Evolutionary conservation across 1,284 basidiomycete genomes (phyloP), one percentile per base, ranked within the genome.

Genomic region (Termitomyces sp.): DNA sequence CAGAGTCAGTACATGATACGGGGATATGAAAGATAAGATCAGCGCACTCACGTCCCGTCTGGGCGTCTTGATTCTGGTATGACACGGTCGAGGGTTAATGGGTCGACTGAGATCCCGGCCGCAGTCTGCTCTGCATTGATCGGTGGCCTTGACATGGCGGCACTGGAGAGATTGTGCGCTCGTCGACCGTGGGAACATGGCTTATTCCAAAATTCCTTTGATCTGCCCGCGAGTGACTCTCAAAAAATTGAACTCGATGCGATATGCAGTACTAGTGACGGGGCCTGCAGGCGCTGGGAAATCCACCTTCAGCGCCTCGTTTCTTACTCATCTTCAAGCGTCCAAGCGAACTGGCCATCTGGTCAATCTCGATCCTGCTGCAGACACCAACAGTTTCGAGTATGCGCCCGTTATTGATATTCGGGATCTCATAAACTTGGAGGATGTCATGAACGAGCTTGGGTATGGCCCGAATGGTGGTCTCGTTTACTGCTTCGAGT

Each of bases 401-500:
- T 92, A 94, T 67, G 86, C 90, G 62, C 97, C 97, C 1, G 83
- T 83, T 17, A 90, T 99, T 62, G 96, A 99, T 73, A 98, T 99
- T 69, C 85, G 89, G 52, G 93, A 99, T 66, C 78, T 99, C 52
- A 87, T 99, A 64, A 90, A 88, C 53, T 75, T 99, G 47, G 86
- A 97, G 59, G 97, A 99, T 73, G 94, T 97, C 49, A 99, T 99
- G 97, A 82, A 80, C 46, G 97, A 99, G 73, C 81, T 98, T 62
- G 88, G 88, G 42, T 92, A 97, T 69, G 97, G 97, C 0, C 97
- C 97, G 0, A 99, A 99, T 65, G 97, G 97, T 4, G 97, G 94
- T 0, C 77, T 99, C 52, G 86, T 99, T 57, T 98, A 98, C 70
- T 99, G 97, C 74, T 99, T 99, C 72, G 97, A 99, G 94, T 98